phyloP scores from a whole-genome alignment of 2,329 filamentous ascomycete genomes.

The Fusarium acutatum region DNA sequence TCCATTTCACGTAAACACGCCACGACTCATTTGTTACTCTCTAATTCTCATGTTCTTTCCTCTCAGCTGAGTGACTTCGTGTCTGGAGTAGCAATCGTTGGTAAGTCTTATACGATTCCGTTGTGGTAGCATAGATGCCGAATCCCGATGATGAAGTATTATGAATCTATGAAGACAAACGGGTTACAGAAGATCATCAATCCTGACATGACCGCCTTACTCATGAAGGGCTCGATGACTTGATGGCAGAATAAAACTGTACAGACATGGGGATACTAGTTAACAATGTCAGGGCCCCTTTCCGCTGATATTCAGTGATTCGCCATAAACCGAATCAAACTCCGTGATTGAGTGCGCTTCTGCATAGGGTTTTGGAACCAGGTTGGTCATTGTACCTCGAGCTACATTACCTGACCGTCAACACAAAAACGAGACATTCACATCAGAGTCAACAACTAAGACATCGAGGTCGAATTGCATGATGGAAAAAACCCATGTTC shows the following conservation, averaged over 20 bases:
- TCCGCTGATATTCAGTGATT: neutral
- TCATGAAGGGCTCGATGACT: neutral
- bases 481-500: neutral
- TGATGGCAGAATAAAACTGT: neutral
- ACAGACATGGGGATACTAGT: neutral
- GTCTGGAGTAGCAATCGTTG: neutral
- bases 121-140: neutral
- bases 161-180: neutral
- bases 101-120: neutral
- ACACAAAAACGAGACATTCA: neutral
- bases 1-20: neutral
- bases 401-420: neutral
- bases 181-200: neutral
- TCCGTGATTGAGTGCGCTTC: neutral
- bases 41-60: neutral
- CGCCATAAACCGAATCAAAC: neutral
- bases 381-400: neutral
- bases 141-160: neutral
- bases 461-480: neutral
- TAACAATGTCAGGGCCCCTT: neutral
- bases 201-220: neutral
- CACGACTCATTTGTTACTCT: neutral
- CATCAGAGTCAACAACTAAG: neutral
- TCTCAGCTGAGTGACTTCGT: neutral
- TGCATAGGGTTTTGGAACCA: neutral